phyloP scores from a whole-genome alignment of 2,329 filamentous ascomycete species.

The Sclerotinia subarctica region DNA sequence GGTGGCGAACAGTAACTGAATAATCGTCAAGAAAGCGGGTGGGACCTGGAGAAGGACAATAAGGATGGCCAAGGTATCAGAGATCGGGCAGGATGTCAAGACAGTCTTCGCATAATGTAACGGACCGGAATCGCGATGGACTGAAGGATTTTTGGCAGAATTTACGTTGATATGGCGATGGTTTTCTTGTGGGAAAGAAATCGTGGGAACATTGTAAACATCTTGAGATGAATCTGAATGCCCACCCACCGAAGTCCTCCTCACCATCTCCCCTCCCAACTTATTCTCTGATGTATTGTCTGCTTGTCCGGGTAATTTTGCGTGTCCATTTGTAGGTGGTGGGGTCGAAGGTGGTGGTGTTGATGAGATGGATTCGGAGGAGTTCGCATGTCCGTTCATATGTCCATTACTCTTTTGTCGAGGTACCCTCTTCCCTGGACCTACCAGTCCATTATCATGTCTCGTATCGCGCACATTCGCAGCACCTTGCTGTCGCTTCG shows the following conservation, averaged over 20 bases:
- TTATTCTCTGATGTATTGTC: conserved; percentile 33
- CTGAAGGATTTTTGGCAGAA: conserved; percentile 62
- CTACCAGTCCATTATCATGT: conserved; percentile 86
- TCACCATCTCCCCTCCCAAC: conserved; percentile 42
- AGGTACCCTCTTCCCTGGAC: conserved; percentile 62
- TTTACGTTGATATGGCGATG: conserved; percentile 70
- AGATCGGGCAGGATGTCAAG: conserved; percentile 82
- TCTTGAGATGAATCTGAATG: conserved; percentile 57
- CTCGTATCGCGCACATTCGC: conserved; percentile 66
- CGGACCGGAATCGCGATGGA: conserved; percentile 69
- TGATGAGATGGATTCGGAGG: conserved; percentile 35
- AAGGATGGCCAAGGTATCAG: conserved; percentile 93
- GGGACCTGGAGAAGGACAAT: conserved; percentile 93
- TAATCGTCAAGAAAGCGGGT: conserved; percentile 79
- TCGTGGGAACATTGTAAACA: conserved; percentile 41
- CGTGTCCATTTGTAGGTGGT: conserved; percentile 40
- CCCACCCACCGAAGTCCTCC: conserved; percentile 50
- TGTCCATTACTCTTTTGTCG: conserved; percentile 56
- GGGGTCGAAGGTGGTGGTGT: conserved; percentile 43
- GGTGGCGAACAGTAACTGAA: conserved; percentile 89
- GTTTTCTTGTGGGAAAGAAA: conserved; percentile 45
- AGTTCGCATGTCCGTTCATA: conserved; percentile 49
- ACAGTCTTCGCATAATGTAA: conserved; percentile 81
- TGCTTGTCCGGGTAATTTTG: conserved; percentile 28
- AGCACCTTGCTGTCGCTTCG: conserved; percentile 43